These are phyloP conservation scores for Rosa persica DNA, from an alignment of 306 rosid genomes.

Conservation along the genomic window DNA sequence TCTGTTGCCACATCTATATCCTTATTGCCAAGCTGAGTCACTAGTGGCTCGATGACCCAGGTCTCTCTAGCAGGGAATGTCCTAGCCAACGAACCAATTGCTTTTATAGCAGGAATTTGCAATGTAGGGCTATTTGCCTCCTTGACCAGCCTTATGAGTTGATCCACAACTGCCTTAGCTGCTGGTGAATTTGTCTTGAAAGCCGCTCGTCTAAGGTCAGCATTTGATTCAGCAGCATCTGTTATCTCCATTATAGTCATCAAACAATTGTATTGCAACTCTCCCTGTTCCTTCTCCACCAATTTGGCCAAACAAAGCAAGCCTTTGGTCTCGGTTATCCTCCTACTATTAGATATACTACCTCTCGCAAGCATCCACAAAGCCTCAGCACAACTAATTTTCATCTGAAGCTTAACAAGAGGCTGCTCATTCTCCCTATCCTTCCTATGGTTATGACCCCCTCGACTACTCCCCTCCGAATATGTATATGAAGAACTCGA, in stretches of 20 bases:
- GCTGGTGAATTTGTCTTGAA: slow-evolving; percentile 71
- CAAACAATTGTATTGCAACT: slow-evolving; percentile 67
- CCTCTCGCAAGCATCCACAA: slow-evolving; percentile 78
- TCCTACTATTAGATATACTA: slow-evolving; percentile 63
- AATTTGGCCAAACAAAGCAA: slow-evolving; percentile 80
- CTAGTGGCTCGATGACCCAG: slow-evolving; percentile 62
- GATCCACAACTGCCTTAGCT: slow-evolving; percentile 80
- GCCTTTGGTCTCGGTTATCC: slow-evolving; percentile 77
- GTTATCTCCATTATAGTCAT: slow-evolving; percentile 75
- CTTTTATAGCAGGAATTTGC: slow-evolving; percentile 57
- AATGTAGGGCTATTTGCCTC: slow-evolving; percentile 50
- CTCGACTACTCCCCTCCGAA: slow-evolving; percentile 58
- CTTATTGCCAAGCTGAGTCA: slow-evolving; percentile 48
- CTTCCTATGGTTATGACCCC: slow-evolving; percentile 49
- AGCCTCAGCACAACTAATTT: slow-evolving; percentile 62
- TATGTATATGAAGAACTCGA: slow-evolving; percentile 34
- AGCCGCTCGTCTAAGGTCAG: slow-evolving; percentile 65
- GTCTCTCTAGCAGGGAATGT: slow-evolving; percentile 88
- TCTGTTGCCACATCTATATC: slow-evolving; percentile 52
- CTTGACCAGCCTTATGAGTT: slow-evolving; percentile 59
- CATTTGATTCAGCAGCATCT: slow-evolving; percentile 62
- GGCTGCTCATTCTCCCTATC: slow-evolving; percentile 82
- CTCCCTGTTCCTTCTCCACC: slow-evolving; percentile 69
- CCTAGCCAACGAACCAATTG: slow-evolving; percentile 80
- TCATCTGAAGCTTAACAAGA: slow-evolving; percentile 52